Evolutionary conservation across 2,329 filamentous ascomycete genomes (phyloP), one percentile per base, ranked within the genome.

Genomic region (Arthroderma sp.): DNA sequence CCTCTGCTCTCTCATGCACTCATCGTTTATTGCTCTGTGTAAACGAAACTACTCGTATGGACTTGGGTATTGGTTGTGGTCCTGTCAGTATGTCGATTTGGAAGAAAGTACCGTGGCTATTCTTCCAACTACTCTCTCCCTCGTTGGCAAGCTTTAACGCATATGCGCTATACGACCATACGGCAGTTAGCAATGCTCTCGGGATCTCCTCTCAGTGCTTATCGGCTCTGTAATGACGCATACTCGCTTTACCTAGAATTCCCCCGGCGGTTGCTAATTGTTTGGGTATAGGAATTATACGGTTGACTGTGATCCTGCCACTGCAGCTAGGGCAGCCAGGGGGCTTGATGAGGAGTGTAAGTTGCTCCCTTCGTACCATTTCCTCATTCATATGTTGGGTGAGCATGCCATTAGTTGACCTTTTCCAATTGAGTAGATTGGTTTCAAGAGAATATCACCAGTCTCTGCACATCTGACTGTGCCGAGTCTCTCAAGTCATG

Each of bases 281-380:
- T 29, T 29, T 29, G 15, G 9, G 10, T 31, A 10, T 30, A 52
- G 50, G 41, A 52, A 52, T 11, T 45, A 49, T 32, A 50, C 50
- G 6, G 38, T 52, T 8, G 43, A 48, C 9, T 52, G 50, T 43
- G 50, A 52, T 29, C 42, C 47, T 33, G 29, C 43, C 9, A 49
- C 45, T 45, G 42, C 49, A 40, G 49, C 39, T 29, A 47, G 50
- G 31, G 50, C 49, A 29, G 45, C 49, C 4, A 45, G 43, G 27
- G 47, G 45, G 15, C 40, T 47, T 27, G 47, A 50, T 30, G 43
- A 41, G 42, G 50, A 50, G 28, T 48, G 50, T 52, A 49, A 43
- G 28, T 22, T 29, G 29, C 30, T 29, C 22, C 10, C 22, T 30
- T 4, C 10, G 29, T n/a, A 38, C 31, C 5, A n/a, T 15, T 7